Percentiles rank a stretch among this genome's conserved stretches.
These are phyloP conservation scores for Passiflora organensis DNA, from an alignment of 345 rosid species.

Conservation along the genomic window DNA sequence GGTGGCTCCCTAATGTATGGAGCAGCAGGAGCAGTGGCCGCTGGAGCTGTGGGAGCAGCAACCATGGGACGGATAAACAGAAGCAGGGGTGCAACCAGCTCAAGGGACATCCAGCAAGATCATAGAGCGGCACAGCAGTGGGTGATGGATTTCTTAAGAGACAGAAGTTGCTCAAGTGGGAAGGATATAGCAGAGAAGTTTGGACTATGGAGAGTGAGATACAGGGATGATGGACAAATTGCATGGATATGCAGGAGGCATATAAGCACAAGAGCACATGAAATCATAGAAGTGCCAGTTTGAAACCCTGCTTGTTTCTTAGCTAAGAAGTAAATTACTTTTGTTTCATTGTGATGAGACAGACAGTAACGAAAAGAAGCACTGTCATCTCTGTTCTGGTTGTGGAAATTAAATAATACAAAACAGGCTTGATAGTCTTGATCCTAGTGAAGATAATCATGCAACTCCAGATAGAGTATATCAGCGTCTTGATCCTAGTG, in stretches of 20 bases:
- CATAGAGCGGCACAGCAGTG: slow-evolving; percentile 82
- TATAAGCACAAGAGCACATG: slow-evolving; percentile 57
- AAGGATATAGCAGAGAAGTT: slow-evolving; percentile 87
- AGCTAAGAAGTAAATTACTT: background rate
- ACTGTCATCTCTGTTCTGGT: too few relatives aligned
- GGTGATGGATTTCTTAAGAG: slow-evolving; percentile 79
- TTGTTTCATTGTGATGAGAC: background rate
- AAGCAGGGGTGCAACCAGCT: slow-evolving; percentile 29
- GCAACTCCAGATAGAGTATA: background rate
- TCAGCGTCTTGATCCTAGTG: background rate
- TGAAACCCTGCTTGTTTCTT: slow-evolving; percentile 23
- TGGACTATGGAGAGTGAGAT: slow-evolving; percentile 83
- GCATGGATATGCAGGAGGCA: slow-evolving; percentile 95
- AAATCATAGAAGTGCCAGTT: slow-evolving; percentile 61
- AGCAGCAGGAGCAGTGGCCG: slow-evolving; percentile 76
- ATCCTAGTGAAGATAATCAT: too few relatives aligned
- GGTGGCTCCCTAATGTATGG: slow-evolving; percentile 62
- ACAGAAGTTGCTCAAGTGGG: slow-evolving; percentile 68
- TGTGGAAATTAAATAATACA: too few relatives aligned
- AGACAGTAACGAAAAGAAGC: too few relatives aligned
- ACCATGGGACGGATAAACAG: slow-evolving; percentile 37
- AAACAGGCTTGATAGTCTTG: too few relatives aligned
- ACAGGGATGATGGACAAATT: slow-evolving; percentile 70
- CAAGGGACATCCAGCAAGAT: slow-evolving; percentile 58
- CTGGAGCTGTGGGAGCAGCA: slow-evolving; percentile 56